Conservation (phyloP, 352 stramenopile species). For the Phytopythium kandeliae region DNA sequence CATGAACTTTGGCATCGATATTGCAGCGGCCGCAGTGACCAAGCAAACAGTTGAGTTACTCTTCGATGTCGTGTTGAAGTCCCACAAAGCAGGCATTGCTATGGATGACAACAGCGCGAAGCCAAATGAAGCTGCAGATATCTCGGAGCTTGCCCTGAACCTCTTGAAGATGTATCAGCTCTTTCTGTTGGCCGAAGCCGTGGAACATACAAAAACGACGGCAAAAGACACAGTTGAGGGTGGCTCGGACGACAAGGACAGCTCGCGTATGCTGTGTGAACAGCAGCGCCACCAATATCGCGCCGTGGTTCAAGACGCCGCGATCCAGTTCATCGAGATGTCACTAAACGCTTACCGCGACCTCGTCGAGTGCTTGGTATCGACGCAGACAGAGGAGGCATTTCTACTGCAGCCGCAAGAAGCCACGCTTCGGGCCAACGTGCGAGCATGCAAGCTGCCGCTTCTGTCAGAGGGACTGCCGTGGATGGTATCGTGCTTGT, state of each 20-base stretch:
- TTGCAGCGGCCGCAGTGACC: conserved; percentile 10
- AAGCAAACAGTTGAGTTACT: conserved; percentile 37
- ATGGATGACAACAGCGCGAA: neutral
- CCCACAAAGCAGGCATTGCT: conserved; percentile 9
- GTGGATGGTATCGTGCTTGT: conserved; percentile 76
- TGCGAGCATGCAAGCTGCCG: conserved; percentile 34
- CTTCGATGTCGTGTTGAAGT: conserved; percentile 27
- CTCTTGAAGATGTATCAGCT: conserved; percentile 76
- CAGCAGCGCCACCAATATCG: conserved; percentile 16
- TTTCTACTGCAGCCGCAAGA: conserved; percentile 24
- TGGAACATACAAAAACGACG: conserved; percentile 54
- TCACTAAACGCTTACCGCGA: conserved; percentile 57
- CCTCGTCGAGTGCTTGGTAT: conserved; percentile 35
- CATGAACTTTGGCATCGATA: conserved; percentile 5
- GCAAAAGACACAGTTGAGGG: conserved; percentile 9
- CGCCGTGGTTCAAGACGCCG: conserved; percentile 62
- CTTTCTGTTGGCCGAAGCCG: conserved; percentile 65
- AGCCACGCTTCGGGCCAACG: conserved; percentile 23
- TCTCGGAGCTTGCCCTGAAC: conserved; percentile 35
- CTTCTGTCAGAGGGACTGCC: conserved; percentile 63
- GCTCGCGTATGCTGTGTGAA: neutral
- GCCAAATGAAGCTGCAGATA: neutral
- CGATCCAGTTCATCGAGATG: conserved; percentile 55
- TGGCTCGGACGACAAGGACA: neutral
- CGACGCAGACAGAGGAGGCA: conserved; percentile 43